Conservation (phyloP, 352 stramenopile species). For the Phytophthora sp. region DNA sequence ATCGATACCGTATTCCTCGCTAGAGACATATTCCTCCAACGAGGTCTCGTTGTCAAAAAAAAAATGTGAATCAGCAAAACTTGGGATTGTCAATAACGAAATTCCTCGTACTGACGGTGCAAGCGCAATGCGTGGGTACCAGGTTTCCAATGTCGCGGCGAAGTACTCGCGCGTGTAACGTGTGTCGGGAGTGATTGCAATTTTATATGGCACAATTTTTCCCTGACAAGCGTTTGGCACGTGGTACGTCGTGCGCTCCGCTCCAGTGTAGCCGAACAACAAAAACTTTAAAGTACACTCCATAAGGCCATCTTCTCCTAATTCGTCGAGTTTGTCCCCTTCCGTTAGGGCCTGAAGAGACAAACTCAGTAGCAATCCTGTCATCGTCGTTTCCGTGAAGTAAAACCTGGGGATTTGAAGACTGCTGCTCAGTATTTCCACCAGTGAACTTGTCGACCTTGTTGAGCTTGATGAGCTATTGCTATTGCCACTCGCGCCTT, state of each 20-base stretch:
- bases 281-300: slow-evolving; percentile 56
- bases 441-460: slow-evolving; percentile 12
- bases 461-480: slow-evolving; percentile 18
- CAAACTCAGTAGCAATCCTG: slow-evolving; percentile 61
- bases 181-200: slow-evolving; percentile 74
- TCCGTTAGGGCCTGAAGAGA: slow-evolving; percentile 55
- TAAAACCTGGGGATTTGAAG: slow-evolving; percentile 61
- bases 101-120: slow-evolving; percentile 43
- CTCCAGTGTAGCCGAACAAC: slow-evolving; percentile 58
- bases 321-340: slow-evolving; percentile 49
- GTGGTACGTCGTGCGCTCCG: slow-evolving; percentile 38
- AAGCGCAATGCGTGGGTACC: slow-evolving; percentile 68
- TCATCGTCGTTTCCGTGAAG: slow-evolving; percentile 72
- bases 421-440: slow-evolving; percentile 31
- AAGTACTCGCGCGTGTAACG: slow-evolving; percentile 76
- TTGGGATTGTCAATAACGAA: slow-evolving; percentile 54
- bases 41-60: slow-evolving; percentile 64
- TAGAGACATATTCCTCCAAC: slow-evolving; percentile 61
- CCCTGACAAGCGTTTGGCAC: slow-evolving; percentile 52
- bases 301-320: slow-evolving; percentile 45
- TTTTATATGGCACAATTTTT: slow-evolving; percentile 73
- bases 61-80: slow-evolving; percentile 59
- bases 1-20: slow-evolving; percentile 54
- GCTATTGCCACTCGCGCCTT: slow-evolving; percentile 5
- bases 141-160: slow-evolving; percentile 44